phyloP scores from a whole-genome alignment of 257 asterid species.

The Phtheirospermum japonicum region DNA sequence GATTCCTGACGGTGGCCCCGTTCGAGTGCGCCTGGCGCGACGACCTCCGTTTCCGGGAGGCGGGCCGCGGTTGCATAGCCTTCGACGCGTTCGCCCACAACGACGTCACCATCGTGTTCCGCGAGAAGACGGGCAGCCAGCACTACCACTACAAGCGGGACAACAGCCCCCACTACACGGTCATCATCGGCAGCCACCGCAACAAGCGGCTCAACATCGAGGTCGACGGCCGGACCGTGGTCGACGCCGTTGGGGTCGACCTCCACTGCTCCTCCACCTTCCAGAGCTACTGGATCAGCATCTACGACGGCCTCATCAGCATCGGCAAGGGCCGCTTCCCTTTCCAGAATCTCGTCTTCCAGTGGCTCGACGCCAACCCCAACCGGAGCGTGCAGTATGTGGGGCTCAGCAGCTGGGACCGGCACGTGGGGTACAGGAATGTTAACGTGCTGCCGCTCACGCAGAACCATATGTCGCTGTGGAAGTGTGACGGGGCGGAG shows the following conservation, averaged over 20 bases:
- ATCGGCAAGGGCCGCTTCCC: slow-evolving; percentile 97
- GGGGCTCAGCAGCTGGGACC: slow-evolving; percentile 98
- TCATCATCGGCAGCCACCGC: slow-evolving; percentile 94
- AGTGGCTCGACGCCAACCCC: slow-evolving; percentile 92
- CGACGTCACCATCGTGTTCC: slow-evolving; percentile 86
- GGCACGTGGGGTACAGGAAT: slow-evolving; percentile 90
- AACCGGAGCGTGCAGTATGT: slow-evolving; percentile 80
- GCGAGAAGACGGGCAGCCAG: slow-evolving; percentile 93
- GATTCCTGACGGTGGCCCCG: slow-evolving; percentile 87
- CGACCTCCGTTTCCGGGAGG: slow-evolving; percentile 80
- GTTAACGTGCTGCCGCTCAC: slow-evolving; percentile 77
- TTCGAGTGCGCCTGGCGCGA: slow-evolving; percentile 95
- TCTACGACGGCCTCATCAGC: slow-evolving; percentile 90
- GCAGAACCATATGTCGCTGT: slow-evolving; percentile 77
- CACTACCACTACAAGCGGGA: slow-evolving; percentile 96
- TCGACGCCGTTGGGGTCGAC: slow-evolving; percentile 75
- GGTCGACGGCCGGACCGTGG: slow-evolving; percentile 82
- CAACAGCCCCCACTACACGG: slow-evolving; percentile 89
- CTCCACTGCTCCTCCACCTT: slow-evolving; percentile 82
- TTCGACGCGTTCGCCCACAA: slow-evolving; percentile 97
- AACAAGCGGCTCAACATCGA: slow-evolving; percentile 78
- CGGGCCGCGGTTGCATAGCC: slow-evolving; percentile 96
- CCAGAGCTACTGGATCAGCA: slow-evolving; percentile 95
- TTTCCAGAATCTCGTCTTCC: slow-evolving; percentile 90
- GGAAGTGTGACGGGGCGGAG: slow-evolving; percentile 57